phyloP scores from a whole-genome alignment of 371 early-diverging fungal species.

The Mortierella sp. region DNA sequence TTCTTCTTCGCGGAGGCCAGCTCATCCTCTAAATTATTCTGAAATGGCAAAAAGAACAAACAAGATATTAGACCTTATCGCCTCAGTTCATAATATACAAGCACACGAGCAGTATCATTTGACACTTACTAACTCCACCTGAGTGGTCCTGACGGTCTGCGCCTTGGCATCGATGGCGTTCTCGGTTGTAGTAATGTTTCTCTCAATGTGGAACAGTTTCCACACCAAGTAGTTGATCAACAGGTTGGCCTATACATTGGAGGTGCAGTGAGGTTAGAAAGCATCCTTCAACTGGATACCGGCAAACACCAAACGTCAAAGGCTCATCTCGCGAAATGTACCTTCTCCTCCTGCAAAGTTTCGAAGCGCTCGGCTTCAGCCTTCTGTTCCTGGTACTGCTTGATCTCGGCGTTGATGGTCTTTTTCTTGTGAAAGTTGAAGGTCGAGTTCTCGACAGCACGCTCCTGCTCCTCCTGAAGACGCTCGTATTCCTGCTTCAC shows the following conservation, averaged over 20 bases:
- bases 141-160: constrained; percentile 43
- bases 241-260: constrained; percentile 42
- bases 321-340: constrained; percentile 13
- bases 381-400: constrained; percentile 92
- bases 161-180: constrained; percentile 59
- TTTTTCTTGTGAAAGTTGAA: constrained; percentile 92
- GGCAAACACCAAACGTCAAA: neutral
- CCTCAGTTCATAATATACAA: neutral
- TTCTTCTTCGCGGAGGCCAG: constrained; percentile 77
- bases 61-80: neutral
- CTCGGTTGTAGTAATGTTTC: constrained; percentile 67
- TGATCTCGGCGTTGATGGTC: constrained; percentile 90
- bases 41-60: neutral
- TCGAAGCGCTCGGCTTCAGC: constrained; percentile 91
- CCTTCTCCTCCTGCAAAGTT: constrained; percentile 70
- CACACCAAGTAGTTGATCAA: constrained; percentile 82
- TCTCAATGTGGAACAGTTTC: constrained; percentile 91
- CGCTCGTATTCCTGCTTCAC: constrained; percentile 90
- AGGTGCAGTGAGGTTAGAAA: neutral
- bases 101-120: neutral
- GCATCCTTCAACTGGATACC: too few relatives aligned
- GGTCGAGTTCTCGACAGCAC: constrained; percentile 89
- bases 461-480: constrained; percentile 86
- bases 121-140: constrained; percentile 59
- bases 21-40: constrained; percentile 65